Evolutionary conservation across 352 stramenopile species (phyloP).

Genomic region (Paralagenidium karlingii): DNA sequence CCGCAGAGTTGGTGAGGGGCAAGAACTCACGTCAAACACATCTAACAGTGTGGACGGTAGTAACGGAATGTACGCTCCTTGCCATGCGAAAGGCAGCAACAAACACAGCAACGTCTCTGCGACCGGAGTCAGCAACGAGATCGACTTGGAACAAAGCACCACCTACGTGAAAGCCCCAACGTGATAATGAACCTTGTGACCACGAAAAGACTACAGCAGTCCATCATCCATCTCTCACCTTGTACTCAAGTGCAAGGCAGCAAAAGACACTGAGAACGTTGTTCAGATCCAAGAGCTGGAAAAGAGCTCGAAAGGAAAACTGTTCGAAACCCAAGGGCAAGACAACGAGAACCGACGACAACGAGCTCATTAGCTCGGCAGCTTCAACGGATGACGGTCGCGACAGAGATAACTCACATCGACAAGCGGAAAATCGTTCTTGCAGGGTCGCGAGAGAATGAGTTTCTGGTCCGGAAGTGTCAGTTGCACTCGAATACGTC

Average conservation of each 20-base stretch:
- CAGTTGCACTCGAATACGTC: conserved; percentile 85
- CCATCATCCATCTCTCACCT: conserved; percentile 24
- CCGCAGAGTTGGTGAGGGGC: background rate
- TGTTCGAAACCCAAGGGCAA: conserved; percentile 7
- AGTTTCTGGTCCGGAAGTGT: conserved; percentile 78
- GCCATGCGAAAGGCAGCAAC: conserved; percentile 91
- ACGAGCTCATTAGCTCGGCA: background rate
- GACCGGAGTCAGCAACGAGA: conserved; percentile 82
- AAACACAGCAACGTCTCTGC: conserved; percentile 86
- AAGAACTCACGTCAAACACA: conserved; percentile 79
- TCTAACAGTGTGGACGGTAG: conserved; percentile 87
- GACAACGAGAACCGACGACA: background rate
- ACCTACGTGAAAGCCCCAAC: no score
- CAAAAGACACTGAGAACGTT: conserved; percentile 88
- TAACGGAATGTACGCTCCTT: conserved; percentile 91
- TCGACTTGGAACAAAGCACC: conserved; percentile 84
- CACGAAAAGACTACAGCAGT: background rate
- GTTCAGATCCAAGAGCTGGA: conserved; percentile 84
- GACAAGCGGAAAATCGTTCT: conserved; percentile 86
- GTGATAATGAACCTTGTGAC: background rate
- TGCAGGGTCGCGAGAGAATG: conserved; percentile 75
- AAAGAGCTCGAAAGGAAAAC: conserved; percentile 91
- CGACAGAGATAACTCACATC: conserved; percentile 37
- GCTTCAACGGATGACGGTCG: no score
- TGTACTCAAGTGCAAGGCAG: conserved; percentile 83